Conservation (phyloP, 495 filamentous ascomycete species). For the Aspergillus ostianus region DNA sequence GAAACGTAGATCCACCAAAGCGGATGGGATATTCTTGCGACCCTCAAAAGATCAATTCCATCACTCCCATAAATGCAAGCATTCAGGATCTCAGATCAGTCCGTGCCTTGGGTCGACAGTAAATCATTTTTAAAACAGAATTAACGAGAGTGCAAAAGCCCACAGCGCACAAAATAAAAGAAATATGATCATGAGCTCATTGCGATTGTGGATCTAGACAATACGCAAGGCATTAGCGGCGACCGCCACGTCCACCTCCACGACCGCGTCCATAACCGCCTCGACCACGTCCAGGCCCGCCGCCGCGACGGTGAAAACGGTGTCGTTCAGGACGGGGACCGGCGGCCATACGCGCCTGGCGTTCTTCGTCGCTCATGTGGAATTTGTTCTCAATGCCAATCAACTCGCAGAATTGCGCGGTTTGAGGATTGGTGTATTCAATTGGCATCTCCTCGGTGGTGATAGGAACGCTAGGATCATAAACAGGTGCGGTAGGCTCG, state of each 20-base stretch:
- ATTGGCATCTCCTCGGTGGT: constrained; percentile 50
- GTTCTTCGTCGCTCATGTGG: constrained; percentile 66
- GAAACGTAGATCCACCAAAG: background rate
- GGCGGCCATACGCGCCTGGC: constrained; percentile 44
- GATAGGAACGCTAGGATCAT: constrained; percentile 45
- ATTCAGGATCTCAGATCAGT: no score
- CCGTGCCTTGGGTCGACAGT: no score
- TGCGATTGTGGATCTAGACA: background rate
- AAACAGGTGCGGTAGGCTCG: constrained; percentile 67
- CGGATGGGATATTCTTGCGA: background rate
- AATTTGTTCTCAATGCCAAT: constrained; percentile 77
- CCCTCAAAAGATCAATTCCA: background rate
- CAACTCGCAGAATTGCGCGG: constrained; percentile 70
- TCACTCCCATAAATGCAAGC: background rate
- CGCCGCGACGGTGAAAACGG: constrained; percentile 12
- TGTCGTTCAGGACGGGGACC: constrained; percentile 28
- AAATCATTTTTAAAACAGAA: no score
- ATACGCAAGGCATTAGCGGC: background rate
- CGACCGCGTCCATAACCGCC: constrained; percentile 22
- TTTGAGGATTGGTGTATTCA: constrained; percentile 85
- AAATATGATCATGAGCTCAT: background rate
- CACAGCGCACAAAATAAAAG: background rate
- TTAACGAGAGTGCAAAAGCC: background rate
- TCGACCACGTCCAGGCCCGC: constrained; percentile 20
- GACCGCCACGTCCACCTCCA: constrained; percentile 17